Conservation (phyloP, 306 rosid genomes). For the Geum urbanum region DNA sequence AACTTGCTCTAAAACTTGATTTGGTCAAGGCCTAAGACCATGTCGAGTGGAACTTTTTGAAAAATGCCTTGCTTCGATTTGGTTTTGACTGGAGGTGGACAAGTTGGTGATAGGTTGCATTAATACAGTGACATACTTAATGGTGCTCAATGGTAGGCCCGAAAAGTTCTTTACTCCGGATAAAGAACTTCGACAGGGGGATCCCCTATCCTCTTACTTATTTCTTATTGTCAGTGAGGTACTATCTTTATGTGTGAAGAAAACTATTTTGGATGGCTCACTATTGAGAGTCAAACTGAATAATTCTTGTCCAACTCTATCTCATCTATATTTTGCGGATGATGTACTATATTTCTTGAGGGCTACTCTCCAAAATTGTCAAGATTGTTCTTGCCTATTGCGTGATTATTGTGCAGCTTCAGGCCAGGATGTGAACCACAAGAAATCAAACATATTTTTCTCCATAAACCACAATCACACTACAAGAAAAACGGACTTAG, state of each 20-base stretch:
- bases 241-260: too few relatives aligned
- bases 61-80: fast-evolving
- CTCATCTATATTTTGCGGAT: neutral
- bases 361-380: neutral
- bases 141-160: neutral
- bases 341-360: neutral
- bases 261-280: too few relatives aligned
- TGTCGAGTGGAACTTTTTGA: neutral
- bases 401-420: neutral
- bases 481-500: too few relatives aligned
- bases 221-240: too few relatives aligned
- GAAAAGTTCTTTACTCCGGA: neutral
- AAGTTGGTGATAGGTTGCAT: neutral
- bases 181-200: neutral
- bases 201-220: neutral
- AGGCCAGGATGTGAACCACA: neutral
- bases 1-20: neutral
- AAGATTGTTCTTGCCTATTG: too few relatives aligned
- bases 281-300: too few relatives aligned
- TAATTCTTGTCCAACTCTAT: neutral
- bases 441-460: too few relatives aligned
- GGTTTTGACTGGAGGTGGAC: neutral
- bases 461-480: too few relatives aligned
- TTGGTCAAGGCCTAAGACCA: neutral
- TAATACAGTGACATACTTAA: neutral